Percentiles rank a stretch among this genome's conserved stretches.
These are phyloP conservation scores for Mortierella sp. DNA, from an alignment of 371 early-diverging fungal genomes.

Conservation along the genomic window DNA sequence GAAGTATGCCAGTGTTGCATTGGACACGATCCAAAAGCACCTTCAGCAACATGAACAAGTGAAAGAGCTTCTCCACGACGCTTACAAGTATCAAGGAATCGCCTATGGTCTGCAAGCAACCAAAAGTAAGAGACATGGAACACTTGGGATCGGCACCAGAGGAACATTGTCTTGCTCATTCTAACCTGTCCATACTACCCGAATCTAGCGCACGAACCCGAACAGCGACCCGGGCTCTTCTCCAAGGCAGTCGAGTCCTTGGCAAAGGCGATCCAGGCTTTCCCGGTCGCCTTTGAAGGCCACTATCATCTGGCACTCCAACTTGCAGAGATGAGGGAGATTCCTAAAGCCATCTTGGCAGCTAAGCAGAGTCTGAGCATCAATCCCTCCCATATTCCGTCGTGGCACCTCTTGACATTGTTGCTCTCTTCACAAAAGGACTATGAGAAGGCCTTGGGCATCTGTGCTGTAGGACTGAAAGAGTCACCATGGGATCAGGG, in stretches of 20 bases:
- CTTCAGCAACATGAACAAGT: slow-evolving; percentile 32
- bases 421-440: slow-evolving; percentile 74
- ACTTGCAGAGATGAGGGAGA: slow-evolving; percentile 83
- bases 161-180: no score
- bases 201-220: slow-evolving; percentile 67
- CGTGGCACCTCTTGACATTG: slow-evolving; percentile 91
- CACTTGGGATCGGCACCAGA: no score
- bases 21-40: slow-evolving; percentile 46
- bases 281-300: slow-evolving; percentile 63
- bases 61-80: slow-evolving; percentile 47
- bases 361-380: slow-evolving; percentile 71
- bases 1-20: slow-evolving; percentile 62
- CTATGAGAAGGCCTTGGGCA: slow-evolving; percentile 68
- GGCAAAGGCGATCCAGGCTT: slow-evolving; percentile 61
- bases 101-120: slow-evolving; percentile 48
- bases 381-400: slow-evolving; percentile 71
- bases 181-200: not conserved
- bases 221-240: slow-evolving; percentile 72
- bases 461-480: slow-evolving; percentile 78
- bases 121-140: no score
- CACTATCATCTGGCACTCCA: slow-evolving; percentile 85
- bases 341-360: slow-evolving; percentile 71
- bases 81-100: slow-evolving; percentile 66
- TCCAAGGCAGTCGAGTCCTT: slow-evolving; percentile 71
- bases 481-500: slow-evolving; percentile 64